Conservation (phyloP, 495 filamentous ascomycete species). For the Neurospora sublineolata region DNA sequence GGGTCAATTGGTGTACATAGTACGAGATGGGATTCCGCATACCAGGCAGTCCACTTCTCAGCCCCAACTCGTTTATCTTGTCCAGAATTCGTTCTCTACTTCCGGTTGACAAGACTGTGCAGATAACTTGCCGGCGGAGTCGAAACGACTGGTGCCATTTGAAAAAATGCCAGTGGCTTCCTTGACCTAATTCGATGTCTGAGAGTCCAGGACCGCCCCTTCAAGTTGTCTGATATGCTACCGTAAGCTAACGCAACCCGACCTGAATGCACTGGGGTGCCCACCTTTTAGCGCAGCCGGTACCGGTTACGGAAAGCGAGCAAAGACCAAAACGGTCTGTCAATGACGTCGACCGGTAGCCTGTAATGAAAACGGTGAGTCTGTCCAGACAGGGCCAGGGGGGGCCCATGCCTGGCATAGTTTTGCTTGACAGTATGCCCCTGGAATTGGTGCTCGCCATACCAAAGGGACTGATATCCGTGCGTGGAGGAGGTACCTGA, state of each 20-base stretch:
- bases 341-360: background rate
- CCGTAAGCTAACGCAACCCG: background rate
- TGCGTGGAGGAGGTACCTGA: background rate
- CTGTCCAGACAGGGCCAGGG: background rate
- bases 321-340: background rate
- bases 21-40: background rate
- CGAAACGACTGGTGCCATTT: background rate
- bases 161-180: background rate
- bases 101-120: background rate
- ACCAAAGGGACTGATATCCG: background rate
- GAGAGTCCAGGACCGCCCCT: background rate
- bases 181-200: background rate
- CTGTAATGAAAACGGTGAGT: background rate
- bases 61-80: background rate
- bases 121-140: background rate
- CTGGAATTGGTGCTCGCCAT: background rate
- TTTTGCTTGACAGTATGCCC: background rate
- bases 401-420: background rate
- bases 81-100: background rate
- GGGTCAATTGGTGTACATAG: background rate
- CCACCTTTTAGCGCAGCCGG: background rate
- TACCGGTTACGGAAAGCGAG: background rate
- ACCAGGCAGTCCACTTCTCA: background rate
- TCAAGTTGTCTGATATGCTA: background rate
- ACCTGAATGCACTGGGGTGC: background rate